Evolutionary conservation across 495 filamentous ascomycete genomes (phyloP).

Genomic region (Penicillium malachiteum): DNA sequence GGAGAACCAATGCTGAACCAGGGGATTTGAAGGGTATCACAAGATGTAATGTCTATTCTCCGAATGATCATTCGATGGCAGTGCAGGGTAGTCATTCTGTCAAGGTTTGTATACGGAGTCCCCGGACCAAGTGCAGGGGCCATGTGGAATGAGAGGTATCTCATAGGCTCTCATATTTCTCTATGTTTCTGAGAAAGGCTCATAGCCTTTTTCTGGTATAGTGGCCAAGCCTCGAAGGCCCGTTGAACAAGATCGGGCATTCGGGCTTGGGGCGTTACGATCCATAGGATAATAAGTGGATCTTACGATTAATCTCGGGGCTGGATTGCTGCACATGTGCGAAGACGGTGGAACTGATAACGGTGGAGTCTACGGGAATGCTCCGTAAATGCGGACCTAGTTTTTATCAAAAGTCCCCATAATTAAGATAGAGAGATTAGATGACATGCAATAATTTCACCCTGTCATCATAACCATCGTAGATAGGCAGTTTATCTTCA

Average conservation of each 20-base stretch:
- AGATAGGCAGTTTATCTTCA: no score
- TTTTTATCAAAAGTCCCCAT: neutral
- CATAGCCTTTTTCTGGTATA: neutral
- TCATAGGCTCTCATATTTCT: neutral
- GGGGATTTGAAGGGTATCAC: neutral
- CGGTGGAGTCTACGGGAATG: neutral
- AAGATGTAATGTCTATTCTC: neutral
- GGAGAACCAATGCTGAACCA: conserved; percentile 25
- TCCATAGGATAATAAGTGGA: neutral
- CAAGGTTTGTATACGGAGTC: neutral
- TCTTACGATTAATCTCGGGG: neutral
- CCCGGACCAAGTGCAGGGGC: neutral
- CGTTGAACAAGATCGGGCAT: neutral
- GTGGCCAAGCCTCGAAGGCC: neutral
- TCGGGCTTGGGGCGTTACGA: neutral
- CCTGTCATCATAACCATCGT: no score
- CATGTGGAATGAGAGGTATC: neutral
- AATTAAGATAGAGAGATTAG: no score
- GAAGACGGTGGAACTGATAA: neutral
- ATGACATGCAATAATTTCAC: no score
- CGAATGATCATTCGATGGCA: neutral
- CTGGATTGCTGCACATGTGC: neutral
- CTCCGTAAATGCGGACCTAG: neutral
- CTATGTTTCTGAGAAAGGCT: neutral
- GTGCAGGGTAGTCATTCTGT: neutral